Evolutionary conservation across 805 yeast genomes (phyloP).

Genomic region (Teunomyces gatunensis): DNA sequence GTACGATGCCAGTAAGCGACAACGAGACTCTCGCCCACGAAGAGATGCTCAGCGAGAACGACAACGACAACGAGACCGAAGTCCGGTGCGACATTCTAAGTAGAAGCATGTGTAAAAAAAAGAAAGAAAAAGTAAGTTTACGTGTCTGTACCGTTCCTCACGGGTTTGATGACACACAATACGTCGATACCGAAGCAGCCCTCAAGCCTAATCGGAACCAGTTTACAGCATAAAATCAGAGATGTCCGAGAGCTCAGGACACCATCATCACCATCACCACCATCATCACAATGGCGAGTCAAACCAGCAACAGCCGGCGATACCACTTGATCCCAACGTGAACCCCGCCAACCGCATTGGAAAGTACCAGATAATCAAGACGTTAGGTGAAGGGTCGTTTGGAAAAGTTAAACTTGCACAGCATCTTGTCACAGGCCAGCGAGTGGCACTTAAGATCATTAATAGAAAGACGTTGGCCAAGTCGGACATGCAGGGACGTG

Average conservation of each 20-base stretch:
- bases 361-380: slow-evolving; percentile 41
- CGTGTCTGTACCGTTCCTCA: background rate
- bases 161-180: background rate
- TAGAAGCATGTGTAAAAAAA: background rate
- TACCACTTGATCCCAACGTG: slow-evolving; percentile 14
- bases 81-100: background rate
- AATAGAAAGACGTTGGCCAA: slow-evolving; percentile 29
- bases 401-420: slow-evolving; percentile 32
- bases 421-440: slow-evolving; percentile 27
- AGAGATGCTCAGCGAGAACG: background rate
- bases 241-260: slow-evolving; percentile 1
- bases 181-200: background rate
- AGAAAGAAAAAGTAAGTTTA: background rate
- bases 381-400: slow-evolving; percentile 30
- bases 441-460: slow-evolving; percentile 29
- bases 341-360: slow-evolving; percentile 63
- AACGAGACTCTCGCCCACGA: background rate
- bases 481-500: slow-evolving; percentile 30
- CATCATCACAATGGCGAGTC: slow-evolving; percentile 14
- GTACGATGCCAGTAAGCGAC: slow-evolving; percentile 9
- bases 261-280: slow-evolving; percentile 14
- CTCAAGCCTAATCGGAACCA: background rate
- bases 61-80: background rate
- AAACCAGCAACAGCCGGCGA: background rate
- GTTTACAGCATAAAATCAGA: background rate